phyloP scores from a whole-genome alignment of 1,284 basidiomycete genomes.

The Fomitopsis pinicola region DNA sequence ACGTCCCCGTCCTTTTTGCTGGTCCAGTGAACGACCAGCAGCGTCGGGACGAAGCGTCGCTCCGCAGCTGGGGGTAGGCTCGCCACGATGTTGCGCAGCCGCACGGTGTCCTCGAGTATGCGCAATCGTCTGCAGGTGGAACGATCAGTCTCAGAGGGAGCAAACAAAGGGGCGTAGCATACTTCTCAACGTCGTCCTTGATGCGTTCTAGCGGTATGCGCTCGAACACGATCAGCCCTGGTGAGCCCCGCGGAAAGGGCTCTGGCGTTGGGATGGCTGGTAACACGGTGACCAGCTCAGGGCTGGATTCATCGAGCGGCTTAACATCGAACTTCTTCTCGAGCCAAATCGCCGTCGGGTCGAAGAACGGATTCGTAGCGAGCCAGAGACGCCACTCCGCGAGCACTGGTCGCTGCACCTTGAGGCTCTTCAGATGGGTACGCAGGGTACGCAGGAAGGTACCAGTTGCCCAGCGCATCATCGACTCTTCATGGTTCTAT shows the following conservation, averaged over 20 bases:
- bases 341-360: constrained; percentile 73
- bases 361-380: constrained; percentile 65
- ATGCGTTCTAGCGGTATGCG: constrained; percentile 59
- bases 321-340: constrained; percentile 69
- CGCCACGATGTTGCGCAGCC: constrained; percentile 59
- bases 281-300: constrained; percentile 51
- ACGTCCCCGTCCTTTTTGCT: constrained; percentile 29
- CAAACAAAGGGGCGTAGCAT: background rate
- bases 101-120: constrained; percentile 63
- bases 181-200: constrained; percentile 64
- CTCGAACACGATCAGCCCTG: constrained; percentile 70
- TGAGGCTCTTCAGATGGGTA: constrained; percentile 32
- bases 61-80: constrained; percentile 34
- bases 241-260: constrained; percentile 33
- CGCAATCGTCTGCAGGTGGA: constrained; percentile 54
- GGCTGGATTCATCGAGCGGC: constrained; percentile 46
- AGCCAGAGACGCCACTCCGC: constrained; percentile 59
- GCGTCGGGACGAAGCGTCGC: constrained; percentile 51
- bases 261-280: constrained; percentile 38
- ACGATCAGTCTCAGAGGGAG: background rate
- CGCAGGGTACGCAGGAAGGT: constrained; percentile 54
- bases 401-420: constrained; percentile 21
- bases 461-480: constrained; percentile 63
- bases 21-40: constrained; percentile 58
- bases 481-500: constrained; percentile 66